phyloP scores from a whole-genome alignment of 208 protist species.

The Strigomonas culicis region DNA sequence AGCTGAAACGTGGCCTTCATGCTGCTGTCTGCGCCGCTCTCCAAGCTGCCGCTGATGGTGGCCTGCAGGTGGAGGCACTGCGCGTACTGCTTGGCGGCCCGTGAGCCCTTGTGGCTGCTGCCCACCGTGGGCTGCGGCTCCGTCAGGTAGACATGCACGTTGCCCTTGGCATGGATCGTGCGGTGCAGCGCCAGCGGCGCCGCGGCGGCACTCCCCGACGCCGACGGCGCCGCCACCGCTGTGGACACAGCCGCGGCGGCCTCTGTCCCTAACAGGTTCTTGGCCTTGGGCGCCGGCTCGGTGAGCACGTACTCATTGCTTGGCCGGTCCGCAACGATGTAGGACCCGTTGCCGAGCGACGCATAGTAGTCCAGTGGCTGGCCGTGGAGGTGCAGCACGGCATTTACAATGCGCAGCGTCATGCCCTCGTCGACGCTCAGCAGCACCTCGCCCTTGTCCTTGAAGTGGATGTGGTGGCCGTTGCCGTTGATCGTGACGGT shows the following conservation, averaged over 20 bases:
- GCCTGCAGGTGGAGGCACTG: not conserved
- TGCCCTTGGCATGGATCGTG: not conserved
- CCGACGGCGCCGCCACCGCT: too few species aligned
- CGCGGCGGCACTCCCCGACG: too few species aligned
- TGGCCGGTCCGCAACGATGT: conserved; percentile 44
- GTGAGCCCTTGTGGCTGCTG: not conserved
- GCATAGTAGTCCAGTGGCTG: conserved; percentile 54
- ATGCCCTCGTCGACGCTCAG: conserved; percentile 63
- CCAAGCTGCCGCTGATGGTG: not conserved
- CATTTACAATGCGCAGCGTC: conserved; percentile 63
- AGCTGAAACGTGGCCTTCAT: conserved; percentile 28
- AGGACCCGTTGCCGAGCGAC: conserved; percentile 58
- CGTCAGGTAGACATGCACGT: not conserved
- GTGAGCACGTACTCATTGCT: conserved; percentile 19
- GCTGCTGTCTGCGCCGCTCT: not conserved
- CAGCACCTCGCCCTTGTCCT: conserved; percentile 23
- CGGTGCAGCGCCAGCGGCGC: not conserved
- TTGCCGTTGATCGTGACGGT: conserved; percentile 57
- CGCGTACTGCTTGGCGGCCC: not conserved
- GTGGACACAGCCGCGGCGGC: not conserved
- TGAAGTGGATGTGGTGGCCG: conserved; percentile 59
- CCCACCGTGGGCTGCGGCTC: not conserved
- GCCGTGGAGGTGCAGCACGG: conserved; percentile 37
- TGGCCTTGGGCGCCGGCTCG: not conserved
- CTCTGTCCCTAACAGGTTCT: not conserved